Evolutionary conservation across 345 rosid genomes (phyloP).

Genomic region (Corchorus olitorius): DNA sequence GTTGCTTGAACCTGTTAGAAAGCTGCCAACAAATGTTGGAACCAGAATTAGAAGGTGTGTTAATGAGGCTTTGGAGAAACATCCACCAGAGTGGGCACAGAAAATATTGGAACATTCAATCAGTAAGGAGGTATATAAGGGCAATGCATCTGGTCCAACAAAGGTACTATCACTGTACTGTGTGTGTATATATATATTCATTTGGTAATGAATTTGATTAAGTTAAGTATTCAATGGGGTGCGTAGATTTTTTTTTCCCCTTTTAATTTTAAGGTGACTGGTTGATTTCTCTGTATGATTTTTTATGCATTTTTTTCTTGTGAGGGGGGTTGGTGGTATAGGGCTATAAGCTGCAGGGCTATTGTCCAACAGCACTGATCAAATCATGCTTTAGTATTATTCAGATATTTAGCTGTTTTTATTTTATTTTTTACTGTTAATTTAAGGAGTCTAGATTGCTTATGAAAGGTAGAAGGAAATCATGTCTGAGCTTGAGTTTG

Average conservation of each 20-base stretch:
- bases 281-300: not conserved
- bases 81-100: slow-evolving; percentile 96
- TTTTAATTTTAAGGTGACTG: not conserved
- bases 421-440: not conserved
- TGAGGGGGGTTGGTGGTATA: not conserved
- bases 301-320: not conserved
- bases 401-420: not conserved
- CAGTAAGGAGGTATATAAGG: slow-evolving; percentile 95
- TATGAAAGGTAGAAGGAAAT: not conserved
- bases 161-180: slow-evolving; percentile 53
- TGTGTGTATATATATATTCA: not conserved
- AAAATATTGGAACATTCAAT: slow-evolving; percentile 82
- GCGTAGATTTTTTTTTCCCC: not conserved
- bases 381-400: not conserved
- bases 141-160: slow-evolving; percentile 99
- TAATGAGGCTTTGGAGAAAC: slow-evolving; percentile 70
- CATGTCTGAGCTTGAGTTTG: not conserved
- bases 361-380: not conserved
- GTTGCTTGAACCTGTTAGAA: slow-evolving; percentile 83
- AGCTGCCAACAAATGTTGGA: slow-evolving; percentile 98
- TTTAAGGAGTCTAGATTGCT: not conserved
- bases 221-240: slow-evolving; percentile 1
- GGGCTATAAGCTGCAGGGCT: not conserved
- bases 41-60: slow-evolving; percentile 96
- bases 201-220: not conserved